phyloP scores from a whole-genome alignment of 2,329 filamentous ascomycete genomes.

The Zymoseptoria brevis region DNA sequence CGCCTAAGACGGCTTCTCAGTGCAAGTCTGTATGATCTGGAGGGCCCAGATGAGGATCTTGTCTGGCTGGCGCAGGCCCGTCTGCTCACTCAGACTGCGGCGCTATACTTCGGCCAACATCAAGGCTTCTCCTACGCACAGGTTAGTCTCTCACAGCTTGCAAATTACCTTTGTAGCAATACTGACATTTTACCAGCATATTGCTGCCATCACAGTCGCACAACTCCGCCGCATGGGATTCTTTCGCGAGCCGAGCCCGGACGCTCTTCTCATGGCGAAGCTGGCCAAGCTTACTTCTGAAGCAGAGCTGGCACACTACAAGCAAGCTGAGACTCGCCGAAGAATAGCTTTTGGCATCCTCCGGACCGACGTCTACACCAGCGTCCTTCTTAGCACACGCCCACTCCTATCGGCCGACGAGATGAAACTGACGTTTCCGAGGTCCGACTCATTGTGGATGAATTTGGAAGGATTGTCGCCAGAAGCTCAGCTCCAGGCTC shows the following conservation, averaged over 20 bases:
- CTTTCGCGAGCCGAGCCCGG: slow-evolving; percentile 10
- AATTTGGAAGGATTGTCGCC: slow-evolving; percentile 1
- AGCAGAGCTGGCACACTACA: slow-evolving; percentile 2
- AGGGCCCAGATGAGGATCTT: slow-evolving; percentile 7
- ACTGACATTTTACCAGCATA: slow-evolving; percentile 4
- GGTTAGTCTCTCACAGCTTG: not conserved
- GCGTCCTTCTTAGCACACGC: slow-evolving; percentile 9
- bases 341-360: slow-evolving; percentile 12
- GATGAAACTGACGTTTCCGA: slow-evolving; percentile 11
- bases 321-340: slow-evolving; percentile 5
- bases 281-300: not conserved
- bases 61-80: slow-evolving; percentile 13
- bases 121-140: slow-evolving; percentile 14
- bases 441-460: slow-evolving; percentile 8
- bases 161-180: not conserved
- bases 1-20: slow-evolving; percentile 8
- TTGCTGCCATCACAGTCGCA: slow-evolving; percentile 11
- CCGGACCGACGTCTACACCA: slow-evolving; percentile 12
- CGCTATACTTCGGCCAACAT: slow-evolving; percentile 15
- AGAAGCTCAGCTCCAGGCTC: slow-evolving; percentile 2
- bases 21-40: slow-evolving; percentile 12
- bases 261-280: not conserved
- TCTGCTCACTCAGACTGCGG: slow-evolving; percentile 10
- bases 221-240: slow-evolving; percentile 13
- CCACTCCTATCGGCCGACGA: slow-evolving; percentile 12